Conservation (phyloP, 805 yeast genomes). For the Metschnikowia aberdeeniae region DNA sequence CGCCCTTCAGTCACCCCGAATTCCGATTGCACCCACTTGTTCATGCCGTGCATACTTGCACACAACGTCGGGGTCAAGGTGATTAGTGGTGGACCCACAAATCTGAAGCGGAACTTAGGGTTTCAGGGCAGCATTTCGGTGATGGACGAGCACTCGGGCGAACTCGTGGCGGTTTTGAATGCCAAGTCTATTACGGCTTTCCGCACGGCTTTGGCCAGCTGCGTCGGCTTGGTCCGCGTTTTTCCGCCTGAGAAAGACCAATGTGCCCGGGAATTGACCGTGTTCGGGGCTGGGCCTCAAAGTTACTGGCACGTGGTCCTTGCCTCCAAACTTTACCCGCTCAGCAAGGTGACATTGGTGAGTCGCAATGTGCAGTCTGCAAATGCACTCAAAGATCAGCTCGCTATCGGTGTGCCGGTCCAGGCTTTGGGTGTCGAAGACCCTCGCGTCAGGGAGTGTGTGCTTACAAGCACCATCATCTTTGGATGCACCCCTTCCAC, state of each 20-base stretch:
- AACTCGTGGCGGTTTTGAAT: conserved; percentile 49
- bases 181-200: conserved; percentile 61
- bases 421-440: neutral
- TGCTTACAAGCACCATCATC: conserved; percentile 42
- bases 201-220: conserved; percentile 59
- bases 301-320: conserved; percentile 59
- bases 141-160: conserved; percentile 49
- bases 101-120: conserved; percentile 38
- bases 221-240: conserved; percentile 41
- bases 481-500: conserved; percentile 62
- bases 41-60: conserved; percentile 63
- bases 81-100: conserved; percentile 47
- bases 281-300: conserved; percentile 62
- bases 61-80: conserved; percentile 55
- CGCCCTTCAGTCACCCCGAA: conserved; percentile 29
- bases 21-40: conserved; percentile 45
- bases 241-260: conserved; percentile 15
- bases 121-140: conserved; percentile 55
- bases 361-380: conserved; percentile 45
- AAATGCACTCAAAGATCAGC: conserved; percentile 21
- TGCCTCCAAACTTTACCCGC: conserved; percentile 36
- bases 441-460: conserved; percentile 9
- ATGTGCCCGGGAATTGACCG: conserved; percentile 26
- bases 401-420: conserved; percentile 20
- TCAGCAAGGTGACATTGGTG: conserved; percentile 41